These are phyloP conservation scores for Phytophthora litchii DNA, from an alignment of 352 stramenopile species.

Conservation along the genomic window DNA sequence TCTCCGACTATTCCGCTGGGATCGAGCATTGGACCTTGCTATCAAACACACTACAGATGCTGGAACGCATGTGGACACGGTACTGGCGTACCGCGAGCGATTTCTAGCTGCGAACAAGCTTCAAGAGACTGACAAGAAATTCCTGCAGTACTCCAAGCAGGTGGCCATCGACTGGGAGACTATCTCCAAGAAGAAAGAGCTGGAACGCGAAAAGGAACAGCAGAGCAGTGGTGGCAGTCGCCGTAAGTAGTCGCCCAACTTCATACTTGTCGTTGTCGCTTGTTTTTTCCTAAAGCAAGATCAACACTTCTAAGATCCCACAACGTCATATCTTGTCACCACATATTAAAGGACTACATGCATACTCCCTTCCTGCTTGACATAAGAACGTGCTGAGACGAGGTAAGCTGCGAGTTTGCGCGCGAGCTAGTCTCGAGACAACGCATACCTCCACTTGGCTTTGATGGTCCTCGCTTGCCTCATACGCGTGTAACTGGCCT, in stretches of 20 bases:
- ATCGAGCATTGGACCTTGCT: conserved; percentile 87
- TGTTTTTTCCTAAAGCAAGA: conserved; percentile 12
- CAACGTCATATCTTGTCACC: conserved; percentile 29
- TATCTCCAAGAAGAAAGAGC: conserved; percentile 90
- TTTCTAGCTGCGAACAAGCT: conserved; percentile 89
- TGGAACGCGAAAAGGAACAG: conserved; percentile 83
- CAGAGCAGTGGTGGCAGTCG: conserved; percentile 45
- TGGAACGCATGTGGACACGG: conserved; percentile 89
- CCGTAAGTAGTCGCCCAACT: conserved; percentile 53
- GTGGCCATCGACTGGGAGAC: conserved; percentile 90
- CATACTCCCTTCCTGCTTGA: conserved; percentile 38
- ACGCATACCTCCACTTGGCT: conserved; percentile 6
- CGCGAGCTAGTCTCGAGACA: conserved; percentile 7
- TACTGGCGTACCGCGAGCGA: conserved; percentile 88
- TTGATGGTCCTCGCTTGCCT: conserved; percentile 16
- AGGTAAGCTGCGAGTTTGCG: conserved; percentile 15
- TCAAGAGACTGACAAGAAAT: conserved; percentile 88
- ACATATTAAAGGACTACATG: conserved; percentile 36
- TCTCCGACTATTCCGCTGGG: conserved; percentile 89
- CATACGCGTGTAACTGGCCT: conserved; percentile 24
- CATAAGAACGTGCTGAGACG: conserved; percentile 22
- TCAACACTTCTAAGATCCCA: conserved; percentile 23
- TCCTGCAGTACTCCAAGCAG: conserved; percentile 87
- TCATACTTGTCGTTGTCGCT: conserved; percentile 5
- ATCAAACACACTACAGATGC: conserved; percentile 89